These are phyloP conservation scores for Cocos nucifera DNA, from an alignment of 176 grass and related monocot genomes.

Conservation along the genomic window DNA sequence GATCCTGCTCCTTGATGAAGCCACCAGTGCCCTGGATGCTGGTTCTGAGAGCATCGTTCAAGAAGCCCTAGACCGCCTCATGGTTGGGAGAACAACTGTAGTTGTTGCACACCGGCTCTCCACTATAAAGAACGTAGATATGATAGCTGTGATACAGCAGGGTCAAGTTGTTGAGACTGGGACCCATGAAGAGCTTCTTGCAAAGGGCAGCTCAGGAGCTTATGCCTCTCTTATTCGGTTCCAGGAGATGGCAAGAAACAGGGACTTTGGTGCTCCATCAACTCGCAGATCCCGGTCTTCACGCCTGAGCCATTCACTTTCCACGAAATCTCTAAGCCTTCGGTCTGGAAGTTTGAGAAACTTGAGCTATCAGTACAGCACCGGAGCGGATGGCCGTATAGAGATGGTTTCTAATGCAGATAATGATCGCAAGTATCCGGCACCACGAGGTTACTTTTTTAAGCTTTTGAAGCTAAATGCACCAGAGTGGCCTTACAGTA, in stretches of 20 bases:
- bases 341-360: constrained; percentile 89
- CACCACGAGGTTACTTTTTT: constrained; percentile 87
- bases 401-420: constrained; percentile 94
- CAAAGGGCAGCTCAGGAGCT: constrained; percentile 67
- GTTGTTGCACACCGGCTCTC: constrained; percentile 89
- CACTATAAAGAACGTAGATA: constrained; percentile 81
- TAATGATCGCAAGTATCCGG: constrained; percentile 87
- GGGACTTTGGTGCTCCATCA: constrained; percentile 60
- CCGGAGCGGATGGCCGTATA: constrained; percentile 91
- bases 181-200: constrained; percentile 70
- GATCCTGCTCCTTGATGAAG: constrained; percentile 96
- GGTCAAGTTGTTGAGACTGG: constrained; percentile 93
- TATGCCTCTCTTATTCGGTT: constrained; percentile 86
- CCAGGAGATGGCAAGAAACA: constrained; percentile 65
- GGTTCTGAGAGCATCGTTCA: constrained; percentile 95
- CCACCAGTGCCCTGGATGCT: constrained; percentile 90
- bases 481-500: constrained; percentile 91
- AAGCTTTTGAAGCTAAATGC: constrained; percentile 95
- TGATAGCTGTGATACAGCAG: constrained; percentile 90
- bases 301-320: constrained; percentile 88
- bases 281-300: constrained; percentile 71
- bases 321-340: constrained; percentile 94
- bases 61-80: constrained; percentile 86
- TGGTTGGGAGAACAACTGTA: constrained; percentile 90
- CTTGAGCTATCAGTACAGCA: constrained; percentile 97